phyloP scores from a whole-genome alignment of 805 yeast species.

The Pichia exigua region DNA sequence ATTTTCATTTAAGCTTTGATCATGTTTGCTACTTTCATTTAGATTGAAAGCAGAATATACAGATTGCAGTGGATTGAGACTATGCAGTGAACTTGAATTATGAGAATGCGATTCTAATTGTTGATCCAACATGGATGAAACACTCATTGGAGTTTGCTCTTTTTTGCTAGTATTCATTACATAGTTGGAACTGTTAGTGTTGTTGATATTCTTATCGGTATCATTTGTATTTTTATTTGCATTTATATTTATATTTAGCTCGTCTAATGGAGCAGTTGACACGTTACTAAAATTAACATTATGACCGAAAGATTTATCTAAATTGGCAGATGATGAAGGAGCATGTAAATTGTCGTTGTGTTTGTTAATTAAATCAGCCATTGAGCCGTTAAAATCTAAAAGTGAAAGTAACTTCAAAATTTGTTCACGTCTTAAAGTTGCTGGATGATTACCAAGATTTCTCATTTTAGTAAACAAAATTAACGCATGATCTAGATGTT shows the following conservation, averaged over 20 bases:
- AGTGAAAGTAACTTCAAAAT: conserved; percentile 55
- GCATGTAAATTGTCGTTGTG: conserved; percentile 42
- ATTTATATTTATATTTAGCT: background rate
- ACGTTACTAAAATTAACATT: background rate
- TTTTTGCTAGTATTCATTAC: background rate
- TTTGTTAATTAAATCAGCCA: conserved; percentile 47
- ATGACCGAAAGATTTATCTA: conserved; percentile 10
- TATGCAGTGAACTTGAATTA: background rate
- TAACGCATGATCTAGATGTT: conserved; percentile 66
- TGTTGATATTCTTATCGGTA: background rate
- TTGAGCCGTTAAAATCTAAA: conserved; percentile 60
- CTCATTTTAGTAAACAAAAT: conserved; percentile 67
- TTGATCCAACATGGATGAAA: background rate
- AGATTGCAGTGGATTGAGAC: background rate
- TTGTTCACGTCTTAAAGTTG: conserved; percentile 67
- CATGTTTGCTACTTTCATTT: background rate
- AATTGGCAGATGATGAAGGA: conserved; percentile 20
- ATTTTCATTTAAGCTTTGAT: background rate
- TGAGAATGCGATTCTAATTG: background rate
- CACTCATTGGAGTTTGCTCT: background rate
- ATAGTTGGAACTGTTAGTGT: background rate
- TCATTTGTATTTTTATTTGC: too few species aligned
- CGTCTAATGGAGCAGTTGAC: background rate
- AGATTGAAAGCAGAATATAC: background rate
- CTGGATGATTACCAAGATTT: conserved; percentile 72